Evolutionary conservation across 2,329 filamentous ascomycete genomes (phyloP), one percentile per base, ranked within the genome.

Genomic region (Stemphylium lycopersici): DNA sequence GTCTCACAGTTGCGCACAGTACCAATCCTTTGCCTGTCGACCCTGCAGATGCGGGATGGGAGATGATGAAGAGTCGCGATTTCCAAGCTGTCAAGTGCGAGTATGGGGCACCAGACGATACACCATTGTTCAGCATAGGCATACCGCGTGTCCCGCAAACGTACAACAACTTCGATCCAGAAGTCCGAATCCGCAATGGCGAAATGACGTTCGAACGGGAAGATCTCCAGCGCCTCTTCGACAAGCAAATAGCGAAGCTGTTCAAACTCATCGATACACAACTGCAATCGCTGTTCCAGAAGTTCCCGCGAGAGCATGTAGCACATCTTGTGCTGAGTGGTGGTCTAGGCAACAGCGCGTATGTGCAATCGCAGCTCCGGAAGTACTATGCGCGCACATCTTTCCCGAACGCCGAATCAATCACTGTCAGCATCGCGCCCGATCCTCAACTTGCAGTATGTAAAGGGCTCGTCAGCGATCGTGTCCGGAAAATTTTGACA

Each of bases 371-470:
- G 1, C 59, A 67, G 6, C 65, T 79, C 2, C 62, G 66, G 31
- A 63, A 63, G 6, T 69, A 72, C 22, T 79, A 78, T 47, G 62
- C 68, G 7, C 50, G 52, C 0, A 65, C 62, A 11, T 50, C 49
- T 11, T 59, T 65, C 13, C 63, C 66, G 1, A 69, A 72, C 15
- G 65, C 67, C 5, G 55, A 48, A 6, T 60, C 53, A 2, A 65
- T 75, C 16, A 59, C 49, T 18, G 66, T 77, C 1, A 65, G 73
- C 3, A 68, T 76, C 13, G 70, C 73, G 2, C 77, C 79, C 7
- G 82, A 84, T 40, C 82, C 83, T 0, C 81, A 84, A 49, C 78
- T 85, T 0, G 81, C 82, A 4, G 82, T 84, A 1, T 81, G 82
- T 37, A 81, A 82, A 55, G 82, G 83, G 0, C 68, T 84, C 2